Evolutionary conservation across 129 eudicot genomes (phyloP).

Genomic region (Gnaphalium uliginosum): DNA sequence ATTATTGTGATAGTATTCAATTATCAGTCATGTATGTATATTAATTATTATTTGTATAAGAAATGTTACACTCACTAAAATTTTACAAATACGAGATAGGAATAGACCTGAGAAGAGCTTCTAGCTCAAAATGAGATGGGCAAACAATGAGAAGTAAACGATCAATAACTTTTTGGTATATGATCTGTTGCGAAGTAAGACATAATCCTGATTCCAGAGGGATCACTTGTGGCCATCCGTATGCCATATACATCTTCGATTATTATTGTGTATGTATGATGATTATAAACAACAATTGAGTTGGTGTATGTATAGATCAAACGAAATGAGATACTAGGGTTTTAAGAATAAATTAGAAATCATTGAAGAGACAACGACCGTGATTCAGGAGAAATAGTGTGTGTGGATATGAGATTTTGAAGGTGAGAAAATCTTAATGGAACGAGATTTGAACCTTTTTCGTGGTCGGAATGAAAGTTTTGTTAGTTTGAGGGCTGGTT

Average conservation of each 20-base stretch:
- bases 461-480: too few species aligned
- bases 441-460: too few species aligned
- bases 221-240: conserved; percentile 98
- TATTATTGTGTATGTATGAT: background rate
- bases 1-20: too few species aligned
- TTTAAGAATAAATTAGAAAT: conserved; percentile 27
- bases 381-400: conserved; percentile 25
- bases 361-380: conserved; percentile 27
- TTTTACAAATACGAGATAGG: background rate
- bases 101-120: conserved; percentile 84
- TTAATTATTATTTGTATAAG: too few species aligned
- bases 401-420: conserved; percentile 44
- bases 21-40: too few species aligned
- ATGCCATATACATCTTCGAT: conserved; percentile 88
- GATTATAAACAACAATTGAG: conserved; percentile 14
- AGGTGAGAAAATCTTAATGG: too few species aligned
- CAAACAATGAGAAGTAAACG: conserved; percentile 71
- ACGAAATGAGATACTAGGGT: conserved; percentile 38
- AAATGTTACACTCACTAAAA: too few species aligned
- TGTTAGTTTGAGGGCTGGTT: too few species aligned
- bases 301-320: conserved; percentile 9
- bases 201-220: conserved; percentile 67
- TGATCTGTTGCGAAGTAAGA: conserved; percentile 67
- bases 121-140: conserved; percentile 91
- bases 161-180: conserved; percentile 70